phyloP scores from a whole-genome alignment of 352 stramenopile species.

The Phytophthora ramorum region DNA sequence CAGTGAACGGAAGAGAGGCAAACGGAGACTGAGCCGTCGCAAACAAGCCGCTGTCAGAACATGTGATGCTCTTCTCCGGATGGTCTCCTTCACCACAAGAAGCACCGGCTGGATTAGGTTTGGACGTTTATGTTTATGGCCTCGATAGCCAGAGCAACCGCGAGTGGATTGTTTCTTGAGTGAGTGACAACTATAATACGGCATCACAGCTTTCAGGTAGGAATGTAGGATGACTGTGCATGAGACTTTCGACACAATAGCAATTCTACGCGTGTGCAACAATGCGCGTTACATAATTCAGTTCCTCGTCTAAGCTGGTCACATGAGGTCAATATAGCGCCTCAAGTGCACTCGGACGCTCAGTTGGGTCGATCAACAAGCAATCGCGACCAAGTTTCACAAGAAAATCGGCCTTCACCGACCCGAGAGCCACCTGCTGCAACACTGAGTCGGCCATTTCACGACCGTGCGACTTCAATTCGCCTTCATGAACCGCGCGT shows the following conservation, averaged over 20 bases:
- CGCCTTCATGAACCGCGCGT: background rate
- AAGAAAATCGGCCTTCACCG: conserved; percentile 23
- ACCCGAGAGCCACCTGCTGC: conserved; percentile 6
- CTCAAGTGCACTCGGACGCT: conserved; percentile 22
- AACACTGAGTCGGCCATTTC: conserved; percentile 16
- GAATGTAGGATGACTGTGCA: too few relatives aligned
- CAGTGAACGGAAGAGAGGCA: conserved; percentile 8
- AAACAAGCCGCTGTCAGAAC: conserved; percentile 6
- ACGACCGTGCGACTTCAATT: conserved; percentile 3
- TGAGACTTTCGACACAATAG: too few relatives aligned
- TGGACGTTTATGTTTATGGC: conserved; percentile 2
- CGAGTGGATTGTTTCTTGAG: too few relatives aligned
- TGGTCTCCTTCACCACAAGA: background rate
- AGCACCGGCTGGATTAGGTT: conserved; percentile 12
- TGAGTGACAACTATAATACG: too few relatives aligned
- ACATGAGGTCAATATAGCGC: conserved; percentile 32
- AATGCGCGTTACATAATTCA: background rate
- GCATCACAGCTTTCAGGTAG: too few relatives aligned
- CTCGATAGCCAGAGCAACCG: background rate
- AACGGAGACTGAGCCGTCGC: conserved; percentile 7
- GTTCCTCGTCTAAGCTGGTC: background rate
- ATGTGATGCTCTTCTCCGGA: conserved; percentile 1
- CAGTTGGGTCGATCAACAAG: conserved; percentile 16
- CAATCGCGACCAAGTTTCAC: conserved; percentile 17
- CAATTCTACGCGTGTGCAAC: background rate